Base-by-base conservation (phyloP, 495 filamentous ascomycete species). In the Patellaria atrata region DNA sequence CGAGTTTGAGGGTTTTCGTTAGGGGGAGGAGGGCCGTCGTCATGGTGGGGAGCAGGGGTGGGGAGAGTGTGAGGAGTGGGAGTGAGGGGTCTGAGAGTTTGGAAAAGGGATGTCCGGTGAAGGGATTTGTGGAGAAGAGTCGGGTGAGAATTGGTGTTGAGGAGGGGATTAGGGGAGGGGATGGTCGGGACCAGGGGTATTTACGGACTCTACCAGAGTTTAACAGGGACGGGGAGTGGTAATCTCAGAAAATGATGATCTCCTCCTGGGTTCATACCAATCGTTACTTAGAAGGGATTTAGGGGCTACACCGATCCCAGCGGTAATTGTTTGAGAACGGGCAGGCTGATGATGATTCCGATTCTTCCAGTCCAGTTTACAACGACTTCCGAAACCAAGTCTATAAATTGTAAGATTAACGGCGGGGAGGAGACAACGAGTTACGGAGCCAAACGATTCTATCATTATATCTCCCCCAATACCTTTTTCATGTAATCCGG, bases 1-100 rank as follows among this genome's bases (percentile, higher is more conserved):
- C 45, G 3, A 29, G 15, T 16, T 17, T 43, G 12, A 18, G 41
- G 6, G 16, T 32, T 3, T 40, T 39, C 23, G 41, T 33, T 24
- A 24, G 41, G 13, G 18, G 22, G 19, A 16, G 27, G 4, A 15
- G 9, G 19, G 19, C 12, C 8, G 8, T 18, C 1, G 17, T 1
- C 11, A 25, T 9, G 18, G 27, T 12, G 27, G 5, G 12, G 27
- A 30, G 27, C 12, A n/a, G 12, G 27, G 27, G 8, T n/a, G 27
- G 17, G 27, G 27, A 8, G 5, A 8, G 27, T n/a, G 17, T n/a
- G 27, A 15, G 5, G 27, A 30, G 27, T n/a, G 9, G 28, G 10
- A 18, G 10, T 16, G 28, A 31, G 3, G 28, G 10, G 28, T 16
- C 23, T 8, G 8, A 9, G 28, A 14, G 28, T 6, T 12, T 15